Conservation (phyloP, 345 rosid genomes). For the Bretschneidera sinensis region DNA sequence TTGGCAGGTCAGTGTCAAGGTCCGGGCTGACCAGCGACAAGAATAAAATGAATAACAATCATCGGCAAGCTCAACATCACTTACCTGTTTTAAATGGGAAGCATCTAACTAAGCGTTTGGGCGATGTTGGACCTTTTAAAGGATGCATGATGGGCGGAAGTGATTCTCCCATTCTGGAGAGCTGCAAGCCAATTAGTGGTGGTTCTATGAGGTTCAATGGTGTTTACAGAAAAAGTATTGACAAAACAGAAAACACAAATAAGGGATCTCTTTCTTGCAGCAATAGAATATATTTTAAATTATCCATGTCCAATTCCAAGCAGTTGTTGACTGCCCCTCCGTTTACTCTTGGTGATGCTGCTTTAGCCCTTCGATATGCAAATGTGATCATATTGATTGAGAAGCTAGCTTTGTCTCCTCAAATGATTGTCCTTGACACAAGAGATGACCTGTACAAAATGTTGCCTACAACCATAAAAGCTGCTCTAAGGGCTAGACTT, state of each 20-base stretch:
- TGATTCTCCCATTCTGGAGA: conserved; percentile 26
- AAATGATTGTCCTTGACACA: conserved; percentile 35
- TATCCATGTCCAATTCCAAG: conserved; percentile 34
- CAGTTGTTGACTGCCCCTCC: conserved; percentile 35
- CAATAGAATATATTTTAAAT: conserved; percentile 28
- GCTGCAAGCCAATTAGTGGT: conserved; percentile 26
- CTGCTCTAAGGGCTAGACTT: conserved; percentile 37
- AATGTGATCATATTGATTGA: conserved; percentile 49
- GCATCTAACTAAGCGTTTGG: conserved; percentile 23
- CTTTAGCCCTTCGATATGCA: conserved; percentile 58
- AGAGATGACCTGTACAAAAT: conserved; percentile 53
- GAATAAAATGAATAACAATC: conserved; percentile 20
- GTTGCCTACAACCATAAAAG: conserved; percentile 42
- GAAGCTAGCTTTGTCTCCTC: conserved; percentile 44
- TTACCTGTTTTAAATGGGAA: conserved; percentile 15
- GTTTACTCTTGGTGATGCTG: conserved; percentile 54
- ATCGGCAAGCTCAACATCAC: conserved; percentile 17
- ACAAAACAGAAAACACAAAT: conserved; percentile 17
- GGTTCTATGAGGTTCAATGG: conserved; percentile 33
- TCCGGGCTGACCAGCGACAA: conserved; percentile 13
- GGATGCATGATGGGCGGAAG: conserved; percentile 38
- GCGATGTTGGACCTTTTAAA: conserved; percentile 34
- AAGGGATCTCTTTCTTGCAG: conserved; percentile 16
- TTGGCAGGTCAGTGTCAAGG: conserved; percentile 24
- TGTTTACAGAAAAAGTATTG: conserved; percentile 18